A percentile compares a stretch with the other conserved stretches of the same genome.
These are phyloP conservation scores for Senna tora DNA, from an alignment of 306 rosid species.

Conservation along the genomic window DNA sequence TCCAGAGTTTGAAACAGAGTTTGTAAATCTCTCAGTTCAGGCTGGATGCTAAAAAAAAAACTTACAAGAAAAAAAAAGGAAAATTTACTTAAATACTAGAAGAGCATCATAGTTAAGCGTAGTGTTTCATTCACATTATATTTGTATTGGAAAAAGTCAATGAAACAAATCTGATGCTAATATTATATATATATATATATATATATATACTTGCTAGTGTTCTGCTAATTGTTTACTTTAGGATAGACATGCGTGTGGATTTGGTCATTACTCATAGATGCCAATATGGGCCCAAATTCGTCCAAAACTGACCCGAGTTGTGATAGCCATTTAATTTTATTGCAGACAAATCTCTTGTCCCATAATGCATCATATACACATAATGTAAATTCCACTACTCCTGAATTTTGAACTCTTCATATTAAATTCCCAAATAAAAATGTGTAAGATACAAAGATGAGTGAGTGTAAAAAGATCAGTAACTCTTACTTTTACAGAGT, in stretches of 20 bases:
- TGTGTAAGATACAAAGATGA: not conserved
- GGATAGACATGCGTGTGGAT: not conserved
- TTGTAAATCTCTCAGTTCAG: constrained; percentile 4
- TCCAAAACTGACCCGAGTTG: not conserved
- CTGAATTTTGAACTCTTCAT: too few relatives aligned
- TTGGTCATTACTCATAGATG: not conserved
- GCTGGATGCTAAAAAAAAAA: constrained; percentile 12
- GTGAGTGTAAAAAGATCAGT: not conserved
- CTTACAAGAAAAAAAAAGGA: not conserved
- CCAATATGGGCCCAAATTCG: not conserved
- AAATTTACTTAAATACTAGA: not conserved
- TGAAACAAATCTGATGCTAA: not conserved
- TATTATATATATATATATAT: too few relatives aligned
- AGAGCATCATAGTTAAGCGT: constrained; percentile 11
- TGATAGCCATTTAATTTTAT: not conserved
- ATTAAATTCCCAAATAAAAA: too few relatives aligned
- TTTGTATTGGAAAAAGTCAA: not conserved
- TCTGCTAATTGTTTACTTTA: not conserved
- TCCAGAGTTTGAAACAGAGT: not conserved
- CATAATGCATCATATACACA: too few relatives aligned
- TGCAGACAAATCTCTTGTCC: not conserved
- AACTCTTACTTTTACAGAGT: not conserved
- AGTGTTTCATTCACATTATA: constrained; percentile 5
- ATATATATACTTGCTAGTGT: constrained; percentile 20
- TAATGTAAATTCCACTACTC: not conserved